A percentile compares a stretch with the other conserved stretches of the same genome.
Evolutionary conservation across 345 rosid species (phyloP).

Genomic region (Mangifera indica): DNA sequence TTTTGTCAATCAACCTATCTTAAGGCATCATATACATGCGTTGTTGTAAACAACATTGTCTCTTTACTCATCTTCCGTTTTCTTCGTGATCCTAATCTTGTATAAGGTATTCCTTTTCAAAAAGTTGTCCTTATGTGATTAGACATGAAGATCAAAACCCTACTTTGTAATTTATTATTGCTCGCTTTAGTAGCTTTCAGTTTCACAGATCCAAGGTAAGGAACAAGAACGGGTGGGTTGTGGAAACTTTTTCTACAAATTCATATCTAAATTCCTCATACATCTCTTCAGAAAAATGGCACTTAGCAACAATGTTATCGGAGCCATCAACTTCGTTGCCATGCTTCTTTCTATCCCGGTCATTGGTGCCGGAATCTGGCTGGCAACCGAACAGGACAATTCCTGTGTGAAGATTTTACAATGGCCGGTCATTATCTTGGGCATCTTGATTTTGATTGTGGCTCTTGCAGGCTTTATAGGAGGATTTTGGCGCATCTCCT

Average conservation of each 20-base stretch:
- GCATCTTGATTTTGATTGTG: slow-evolving; percentile 60
- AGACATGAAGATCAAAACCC: slow-evolving; percentile 9
- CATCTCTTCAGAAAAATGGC: slow-evolving; percentile 47
- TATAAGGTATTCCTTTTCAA: slow-evolving; percentile 33
- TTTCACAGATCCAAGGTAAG: slow-evolving; percentile 34
- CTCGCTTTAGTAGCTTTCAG: slow-evolving; percentile 28
- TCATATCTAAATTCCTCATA: background rate
- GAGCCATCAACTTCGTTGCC: slow-evolving; percentile 81
- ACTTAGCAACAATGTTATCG: slow-evolving; percentile 74
- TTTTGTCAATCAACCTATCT: too few relatives aligned
- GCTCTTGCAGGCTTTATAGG: slow-evolving; percentile 80
- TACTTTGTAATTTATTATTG: slow-evolving; percentile 1
- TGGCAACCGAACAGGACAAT: slow-evolving; percentile 68
- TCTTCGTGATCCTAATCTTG: slow-evolving; percentile 17
- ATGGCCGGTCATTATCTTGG: slow-evolving; percentile 88
- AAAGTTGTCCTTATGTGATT: slow-evolving; percentile 22
- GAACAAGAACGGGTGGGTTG: slow-evolving; percentile 22
- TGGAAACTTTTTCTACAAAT: slow-evolving; percentile 4
- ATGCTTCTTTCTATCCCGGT: slow-evolving; percentile 82
- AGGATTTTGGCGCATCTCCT: slow-evolving; percentile 81
- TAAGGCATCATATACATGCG: too few relatives aligned
- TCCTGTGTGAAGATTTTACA: slow-evolving; percentile 80
- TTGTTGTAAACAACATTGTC: slow-evolving; percentile 22
- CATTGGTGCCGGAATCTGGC: slow-evolving; percentile 92
- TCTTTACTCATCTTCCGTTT: background rate